Conservation (phyloP, 1,139 yeast genomes). For the Zygosaccharomyces pseudobailii region DNA sequence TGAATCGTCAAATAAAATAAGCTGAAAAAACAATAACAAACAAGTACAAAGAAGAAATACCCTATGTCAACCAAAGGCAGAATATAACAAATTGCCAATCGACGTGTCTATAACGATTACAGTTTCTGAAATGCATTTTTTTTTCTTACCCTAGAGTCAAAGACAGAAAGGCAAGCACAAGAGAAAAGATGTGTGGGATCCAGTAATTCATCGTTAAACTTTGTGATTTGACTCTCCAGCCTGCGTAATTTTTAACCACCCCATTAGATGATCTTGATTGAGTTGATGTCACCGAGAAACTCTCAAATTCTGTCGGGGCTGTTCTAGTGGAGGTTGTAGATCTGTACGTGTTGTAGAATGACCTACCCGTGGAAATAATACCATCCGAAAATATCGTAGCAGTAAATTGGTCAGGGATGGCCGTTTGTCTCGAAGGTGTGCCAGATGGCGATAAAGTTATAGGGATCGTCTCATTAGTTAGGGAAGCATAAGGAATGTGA, state of each 20-base stretch:
- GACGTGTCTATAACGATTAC: background rate
- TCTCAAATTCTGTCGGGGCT: constrained; percentile 2
- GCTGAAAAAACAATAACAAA: background rate
- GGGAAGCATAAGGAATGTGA: constrained; percentile 46
- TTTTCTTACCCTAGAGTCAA: background rate
- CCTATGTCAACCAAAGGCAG: background rate
- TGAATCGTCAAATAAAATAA: background rate
- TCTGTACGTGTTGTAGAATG: constrained; percentile 29
- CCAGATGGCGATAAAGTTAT: constrained; percentile 33
- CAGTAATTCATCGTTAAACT: background rate
- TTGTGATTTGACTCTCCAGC: background rate
- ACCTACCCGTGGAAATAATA: constrained; percentile 26
- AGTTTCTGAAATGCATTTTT: background rate
- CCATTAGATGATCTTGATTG: constrained; percentile 2
- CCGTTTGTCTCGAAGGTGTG: constrained; percentile 13
- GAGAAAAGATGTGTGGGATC: constrained; percentile 1
- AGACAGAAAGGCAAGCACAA: background rate
- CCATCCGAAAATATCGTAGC: constrained; percentile 30
- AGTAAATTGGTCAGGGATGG: constrained; percentile 28
- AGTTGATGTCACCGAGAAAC: constrained; percentile 5
- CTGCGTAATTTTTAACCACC: constrained; percentile 1
- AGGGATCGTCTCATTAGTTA: constrained; percentile 33
- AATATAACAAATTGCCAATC: background rate
- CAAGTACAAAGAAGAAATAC: background rate
- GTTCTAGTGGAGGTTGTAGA: constrained; percentile 12